Base-by-base conservation (phyloP, 192 early-diverging fungal species). In the Anaeromyces robustus region DNA sequence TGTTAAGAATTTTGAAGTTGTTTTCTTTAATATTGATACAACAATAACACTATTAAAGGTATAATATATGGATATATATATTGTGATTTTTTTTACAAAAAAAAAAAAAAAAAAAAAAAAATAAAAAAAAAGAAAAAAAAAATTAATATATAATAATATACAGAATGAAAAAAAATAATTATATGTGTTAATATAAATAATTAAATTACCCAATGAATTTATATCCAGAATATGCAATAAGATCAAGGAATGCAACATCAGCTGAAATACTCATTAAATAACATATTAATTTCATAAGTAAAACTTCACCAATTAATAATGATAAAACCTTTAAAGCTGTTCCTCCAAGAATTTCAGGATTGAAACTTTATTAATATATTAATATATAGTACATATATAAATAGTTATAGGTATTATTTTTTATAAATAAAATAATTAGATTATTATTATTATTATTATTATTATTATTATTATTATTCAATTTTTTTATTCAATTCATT, bases 141-240 rank as follows among this genome's bases (percentile, higher is more conserved):
- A n/a, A n/a, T n/a, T n/a, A n/a, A n/a, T n/a, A n/a, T n/a, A n/a
- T n/a, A n/a, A n/a, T n/a, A n/a, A n/a, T n/a, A n/a, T n/a, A n/a
- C n/a, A n/a, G n/a, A n/a, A n/a, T n/a, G n/a, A n/a, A n/a, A n/a
- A n/a, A n/a, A n/a, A n/a, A n/a, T n/a, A n/a, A n/a, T n/a, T n/a
- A n/a, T n/a, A n/a, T n/a, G n/a, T n/a, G n/a, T n/a, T n/a, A n/a
- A n/a, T n/a, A n/a, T n/a, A n/a, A n/a, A n/a, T n/a, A n/a, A n/a
- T n/a, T n/a, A n/a, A n/a, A n/a, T n/a, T 78, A 90, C 88, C 93
- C 91, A 30, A 99, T 92, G 91, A 96, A 99, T 87, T 97, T 97
- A 87, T 99, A 99, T 11, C 96, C 95, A 82, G 92, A 92, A 80
- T 94, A 97, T 18, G 93, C 92, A 81, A 97, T 82, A 77, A 97